Percentiles rank a stretch among this genome's conserved stretches.
phyloP scores from a whole-genome alignment of 768 basidiomycete genomes.

The Ramaria sp. region DNA sequence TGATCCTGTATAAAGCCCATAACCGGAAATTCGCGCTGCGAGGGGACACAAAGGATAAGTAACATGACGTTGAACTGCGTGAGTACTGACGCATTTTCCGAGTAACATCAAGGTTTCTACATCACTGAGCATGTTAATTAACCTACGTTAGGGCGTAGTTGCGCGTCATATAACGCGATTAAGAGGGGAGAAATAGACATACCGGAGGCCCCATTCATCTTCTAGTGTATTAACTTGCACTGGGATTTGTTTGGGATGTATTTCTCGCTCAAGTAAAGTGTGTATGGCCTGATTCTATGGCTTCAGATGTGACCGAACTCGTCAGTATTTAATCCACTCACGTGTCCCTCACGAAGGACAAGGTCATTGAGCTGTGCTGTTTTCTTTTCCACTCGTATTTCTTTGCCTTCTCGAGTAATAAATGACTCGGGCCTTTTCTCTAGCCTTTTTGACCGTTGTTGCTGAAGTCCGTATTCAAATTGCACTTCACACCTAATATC shows the following conservation, averaged over 20 bases:
- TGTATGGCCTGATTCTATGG: conserved; percentile 47
- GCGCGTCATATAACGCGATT: not conserved
- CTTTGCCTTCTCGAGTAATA: conserved; percentile 43
- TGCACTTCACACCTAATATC: conserved; percentile 64
- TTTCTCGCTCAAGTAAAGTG: conserved; percentile 63
- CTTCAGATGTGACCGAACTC: not conserved
- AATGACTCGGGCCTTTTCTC: conserved; percentile 45
- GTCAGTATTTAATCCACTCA: conserved; percentile 19
- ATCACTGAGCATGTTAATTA: conserved; percentile 62
- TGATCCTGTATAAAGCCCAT: conserved; percentile 61
- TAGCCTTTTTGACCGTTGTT: conserved; percentile 39
- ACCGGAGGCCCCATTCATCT: conserved; percentile 73
- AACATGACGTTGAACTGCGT: not conserved
- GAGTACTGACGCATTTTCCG: conserved; percentile 38
- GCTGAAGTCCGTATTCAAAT: conserved; percentile 63
- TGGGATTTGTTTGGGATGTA: conserved; percentile 43
- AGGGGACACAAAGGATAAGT: conserved; percentile 5
- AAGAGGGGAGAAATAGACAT: conserved; percentile 12
- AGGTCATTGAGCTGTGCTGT: conserved; percentile 44
- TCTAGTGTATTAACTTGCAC: conserved; percentile 46
- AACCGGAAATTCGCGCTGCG: conserved; percentile 74
- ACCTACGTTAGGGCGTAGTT: conserved; percentile 29
- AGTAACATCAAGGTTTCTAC: conserved; percentile 38
- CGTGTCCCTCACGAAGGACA: conserved; percentile 42
- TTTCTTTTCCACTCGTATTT: conserved; percentile 39